phyloP scores from a whole-genome alignment of 148 eudicot species.

The Rhododendron griersonianum region DNA sequence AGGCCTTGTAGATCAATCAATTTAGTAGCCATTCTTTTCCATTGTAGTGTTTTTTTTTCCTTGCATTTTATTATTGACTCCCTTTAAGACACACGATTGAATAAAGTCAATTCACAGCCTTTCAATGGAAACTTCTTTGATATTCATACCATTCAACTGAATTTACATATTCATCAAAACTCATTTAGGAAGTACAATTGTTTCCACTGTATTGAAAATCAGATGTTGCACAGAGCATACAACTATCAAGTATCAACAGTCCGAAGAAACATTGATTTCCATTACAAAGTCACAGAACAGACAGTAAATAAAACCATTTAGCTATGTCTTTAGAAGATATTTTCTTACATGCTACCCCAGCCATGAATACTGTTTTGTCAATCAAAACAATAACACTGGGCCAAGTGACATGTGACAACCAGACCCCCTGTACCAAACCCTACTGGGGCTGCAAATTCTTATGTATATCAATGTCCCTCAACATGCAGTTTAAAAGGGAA shows the following conservation, averaged over 20 bases:
- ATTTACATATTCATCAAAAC: too few relatives aligned
- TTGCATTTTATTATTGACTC: too few relatives aligned
- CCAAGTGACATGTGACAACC: neutral
- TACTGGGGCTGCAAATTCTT: neutral
- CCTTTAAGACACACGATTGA: too few relatives aligned
- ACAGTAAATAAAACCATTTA: neutral
- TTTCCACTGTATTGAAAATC: too few relatives aligned
- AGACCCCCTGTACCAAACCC: neutral
- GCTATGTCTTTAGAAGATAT: neutral
- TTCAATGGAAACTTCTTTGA: too few relatives aligned
- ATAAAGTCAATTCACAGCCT: too few relatives aligned
- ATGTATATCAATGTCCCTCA: neutral
- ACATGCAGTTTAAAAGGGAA: neutral
- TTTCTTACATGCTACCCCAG: neutral
- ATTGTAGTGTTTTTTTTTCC: too few relatives aligned
- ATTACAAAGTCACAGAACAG: neutral
- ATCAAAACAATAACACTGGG: neutral
- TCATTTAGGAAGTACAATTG: too few relatives aligned
- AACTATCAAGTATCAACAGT: neutral
- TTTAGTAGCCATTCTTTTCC: too few relatives aligned
- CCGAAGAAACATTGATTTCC: neutral
- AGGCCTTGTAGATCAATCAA: too few relatives aligned
- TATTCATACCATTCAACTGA: neutral
- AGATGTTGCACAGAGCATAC: neutral
- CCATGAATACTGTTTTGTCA: neutral